Percentiles rank a stretch among this genome's conserved stretches.
Conservation (phyloP, 2,329 filamentous ascomycete species). For the Fusarium sp. region DNA sequence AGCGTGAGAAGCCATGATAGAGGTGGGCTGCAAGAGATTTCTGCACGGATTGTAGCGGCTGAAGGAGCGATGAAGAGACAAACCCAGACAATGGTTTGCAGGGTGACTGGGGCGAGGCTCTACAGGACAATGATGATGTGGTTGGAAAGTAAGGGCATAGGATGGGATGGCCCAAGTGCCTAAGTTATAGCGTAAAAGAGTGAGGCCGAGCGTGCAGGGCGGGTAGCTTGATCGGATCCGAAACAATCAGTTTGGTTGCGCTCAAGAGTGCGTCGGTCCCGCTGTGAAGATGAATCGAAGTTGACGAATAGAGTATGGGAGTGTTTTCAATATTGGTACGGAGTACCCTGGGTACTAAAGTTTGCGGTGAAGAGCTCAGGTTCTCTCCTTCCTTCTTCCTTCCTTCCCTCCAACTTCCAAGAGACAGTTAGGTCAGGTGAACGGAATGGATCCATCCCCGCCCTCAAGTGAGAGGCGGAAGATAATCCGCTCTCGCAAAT, state of each 20-base stretch:
- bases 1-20: conserved; percentile 41
- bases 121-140: conserved; percentile 15
- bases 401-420: not conserved
- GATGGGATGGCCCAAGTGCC: conserved; percentile 1
- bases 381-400: not conserved
- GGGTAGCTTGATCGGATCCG: not conserved
- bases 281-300: conserved; percentile 1
- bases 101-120: conserved; percentile 5
- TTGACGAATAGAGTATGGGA: too few species aligned
- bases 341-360: too few species aligned
- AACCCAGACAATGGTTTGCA: not conserved
- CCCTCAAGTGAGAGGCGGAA: not conserved
- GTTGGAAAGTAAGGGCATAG: conserved; percentile 10
- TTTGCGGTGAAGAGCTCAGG: conserved; percentile 23
- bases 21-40: conserved; percentile 10
- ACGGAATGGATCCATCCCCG: conserved; percentile 7
- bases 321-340: not conserved
- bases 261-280: not conserved
- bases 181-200: not conserved
- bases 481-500: too few species aligned
- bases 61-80: not conserved
- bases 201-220: conserved; percentile 1
- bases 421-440: conserved; percentile 13
- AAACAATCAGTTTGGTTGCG: not conserved
- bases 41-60: conserved; percentile 3